A percentile compares a stretch with the other conserved stretches of the same genome.
Evolutionary conservation across 108 stramenopile species (phyloP).

Genomic region (Stephanodiscus minutulus): DNA sequence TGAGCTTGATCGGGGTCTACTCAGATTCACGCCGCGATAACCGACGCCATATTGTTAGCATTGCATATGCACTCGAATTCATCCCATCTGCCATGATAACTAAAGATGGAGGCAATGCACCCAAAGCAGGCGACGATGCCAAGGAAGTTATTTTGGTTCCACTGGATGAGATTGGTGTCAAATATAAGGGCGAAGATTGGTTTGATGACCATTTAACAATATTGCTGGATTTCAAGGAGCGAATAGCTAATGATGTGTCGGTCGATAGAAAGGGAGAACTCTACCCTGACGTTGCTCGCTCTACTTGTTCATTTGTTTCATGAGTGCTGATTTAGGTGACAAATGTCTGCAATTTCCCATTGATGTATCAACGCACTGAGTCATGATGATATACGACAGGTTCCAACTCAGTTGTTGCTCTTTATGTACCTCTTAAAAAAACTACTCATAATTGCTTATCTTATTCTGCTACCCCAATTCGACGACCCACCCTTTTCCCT

Average conservation of each 20-base stretch:
- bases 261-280: slow-evolving; percentile 9
- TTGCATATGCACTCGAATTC: slow-evolving; percentile 61
- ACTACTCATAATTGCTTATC: no score
- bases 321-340: neutral
- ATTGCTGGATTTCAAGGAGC: slow-evolving; percentile 57
- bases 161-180: slow-evolving; percentile 61
- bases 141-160: slow-evolving; percentile 66
- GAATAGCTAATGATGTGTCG: neutral
- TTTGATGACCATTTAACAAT: slow-evolving; percentile 64
- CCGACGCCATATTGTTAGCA: slow-evolving; percentile 67
- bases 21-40: slow-evolving; percentile 85
- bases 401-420: neutral
- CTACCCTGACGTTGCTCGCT: slow-evolving; percentile 23
- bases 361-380: neutral
- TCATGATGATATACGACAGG: neutral
- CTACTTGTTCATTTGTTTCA: slow-evolving; percentile 23
- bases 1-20: slow-evolving; percentile 73
- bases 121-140: slow-evolving; percentile 85
- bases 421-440: no score
- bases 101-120: slow-evolving; percentile 38
- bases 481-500: no score
- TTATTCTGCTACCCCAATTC: no score
- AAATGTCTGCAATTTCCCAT: neutral
- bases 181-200: slow-evolving; percentile 49
- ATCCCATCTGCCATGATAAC: slow-evolving; percentile 25